Conservation (phyloP, 1,284 basidiomycete genomes). For the Singerocomus inundabilis region DNA sequence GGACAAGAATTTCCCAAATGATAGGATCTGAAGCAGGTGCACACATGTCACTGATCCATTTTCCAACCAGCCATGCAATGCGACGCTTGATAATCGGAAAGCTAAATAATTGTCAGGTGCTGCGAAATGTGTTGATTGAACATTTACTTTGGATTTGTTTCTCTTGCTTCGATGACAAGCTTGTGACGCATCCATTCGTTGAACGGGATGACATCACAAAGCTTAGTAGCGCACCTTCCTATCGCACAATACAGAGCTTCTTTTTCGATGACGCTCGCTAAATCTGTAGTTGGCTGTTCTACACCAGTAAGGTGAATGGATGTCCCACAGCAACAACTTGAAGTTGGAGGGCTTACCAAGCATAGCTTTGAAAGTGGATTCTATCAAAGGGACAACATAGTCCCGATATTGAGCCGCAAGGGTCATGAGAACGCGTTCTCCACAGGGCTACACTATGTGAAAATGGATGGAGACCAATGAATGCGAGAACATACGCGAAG, state of each 20-base stretch:
- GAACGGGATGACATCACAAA: slow-evolving; percentile 66
- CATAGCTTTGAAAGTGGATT: slow-evolving; percentile 52
- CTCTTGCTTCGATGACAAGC: slow-evolving; percentile 56
- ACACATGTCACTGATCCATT: slow-evolving; percentile 73
- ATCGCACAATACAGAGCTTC: slow-evolving; percentile 89
- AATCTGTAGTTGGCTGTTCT: slow-evolving; percentile 57
- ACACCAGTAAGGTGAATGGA: slow-evolving; percentile 1
- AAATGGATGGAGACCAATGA: slow-evolving; percentile 3
- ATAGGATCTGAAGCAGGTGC: slow-evolving; percentile 57
- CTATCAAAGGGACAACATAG: slow-evolving; percentile 72
- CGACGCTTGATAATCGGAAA: slow-evolving; percentile 87
- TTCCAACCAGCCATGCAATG: slow-evolving; percentile 87
- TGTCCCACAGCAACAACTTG: neutral
- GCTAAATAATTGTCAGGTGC: slow-evolving; percentile 40
- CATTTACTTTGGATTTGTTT: slow-evolving; percentile 54
- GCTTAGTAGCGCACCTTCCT: slow-evolving; percentile 73
- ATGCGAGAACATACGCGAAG: slow-evolving; percentile 55
- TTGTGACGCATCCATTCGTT: slow-evolving; percentile 62
- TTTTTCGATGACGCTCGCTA: slow-evolving; percentile 70
- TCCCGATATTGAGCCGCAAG: slow-evolving; percentile 73
- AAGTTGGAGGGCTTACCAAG: slow-evolving; percentile 43
- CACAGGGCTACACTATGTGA: slow-evolving; percentile 67
- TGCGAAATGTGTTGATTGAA: neutral
- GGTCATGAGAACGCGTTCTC: slow-evolving; percentile 82
- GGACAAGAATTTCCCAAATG: slow-evolving; percentile 78